Percentiles rank a stretch among this genome's conserved stretches.
These are phyloP conservation scores for Paxillus rubicundulus DNA, from an alignment of 768 basidiomycete genomes.

Conservation along the genomic window DNA sequence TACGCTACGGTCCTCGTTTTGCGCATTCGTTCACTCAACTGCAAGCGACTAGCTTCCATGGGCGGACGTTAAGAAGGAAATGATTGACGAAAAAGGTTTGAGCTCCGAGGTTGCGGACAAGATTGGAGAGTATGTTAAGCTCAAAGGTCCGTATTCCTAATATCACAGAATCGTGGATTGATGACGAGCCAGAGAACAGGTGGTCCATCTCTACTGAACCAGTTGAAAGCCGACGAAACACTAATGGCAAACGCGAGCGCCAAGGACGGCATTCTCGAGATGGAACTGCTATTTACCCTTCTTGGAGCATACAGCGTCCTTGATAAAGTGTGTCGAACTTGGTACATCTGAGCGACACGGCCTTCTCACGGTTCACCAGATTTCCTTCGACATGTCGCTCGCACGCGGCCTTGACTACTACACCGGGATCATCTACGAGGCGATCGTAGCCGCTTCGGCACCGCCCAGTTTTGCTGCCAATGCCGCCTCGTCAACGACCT, in stretches of 20 bases:
- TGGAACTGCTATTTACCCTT: conserved; percentile 79
- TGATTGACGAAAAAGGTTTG: conserved; percentile 94
- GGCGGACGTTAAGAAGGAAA: conserved; percentile 91
- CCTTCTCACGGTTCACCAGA: conserved; percentile 39
- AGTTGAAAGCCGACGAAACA: conserved; percentile 57
- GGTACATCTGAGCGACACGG: not conserved
- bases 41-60: conserved; percentile 62
- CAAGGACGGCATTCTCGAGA: conserved; percentile 81
- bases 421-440: conserved; percentile 98
- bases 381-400: conserved; percentile 95
- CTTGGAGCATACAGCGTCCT: conserved; percentile 77
- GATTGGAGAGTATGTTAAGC: conserved; percentile 96
- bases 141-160: conserved; percentile 61
- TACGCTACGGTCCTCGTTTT: conserved; percentile 25
- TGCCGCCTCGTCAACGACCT: conserved; percentile 40
- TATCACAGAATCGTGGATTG: not conserved
- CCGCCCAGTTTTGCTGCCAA: conserved; percentile 75
- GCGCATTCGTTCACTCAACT: not conserved
- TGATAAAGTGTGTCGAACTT: conserved; percentile 56
- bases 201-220: conserved; percentile 71
- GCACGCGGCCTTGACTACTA: conserved; percentile 99
- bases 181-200: conserved; percentile 42
- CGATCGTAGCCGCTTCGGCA: conserved; percentile 88
- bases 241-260: conserved; percentile 73
- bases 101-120: conserved; percentile 78